Percentiles rank a stretch among this genome's conserved stretches.
phyloP scores from a whole-genome alignment of 306 rosid species.

The Medicago ruthenica region DNA sequence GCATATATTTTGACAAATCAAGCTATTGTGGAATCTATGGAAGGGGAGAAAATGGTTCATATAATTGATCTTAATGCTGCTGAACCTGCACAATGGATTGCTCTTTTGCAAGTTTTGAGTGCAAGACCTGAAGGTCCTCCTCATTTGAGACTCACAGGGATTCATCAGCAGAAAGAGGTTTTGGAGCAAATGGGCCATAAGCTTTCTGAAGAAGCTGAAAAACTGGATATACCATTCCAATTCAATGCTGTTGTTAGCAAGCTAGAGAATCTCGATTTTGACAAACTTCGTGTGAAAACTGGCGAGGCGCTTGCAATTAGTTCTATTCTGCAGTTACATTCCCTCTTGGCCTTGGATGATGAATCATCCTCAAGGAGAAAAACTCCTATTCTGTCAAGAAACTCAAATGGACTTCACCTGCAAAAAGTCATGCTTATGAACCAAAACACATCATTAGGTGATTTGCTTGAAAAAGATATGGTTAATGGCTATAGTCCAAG shows the following conservation, averaged over 20 bases:
- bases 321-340: conserved; percentile 73
- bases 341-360: conserved; percentile 74
- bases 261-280: conserved; percentile 74
- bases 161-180: conserved; percentile 77
- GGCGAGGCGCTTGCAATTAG: conserved; percentile 89
- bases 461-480: conserved; percentile 72
- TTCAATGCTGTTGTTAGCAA: conserved; percentile 71
- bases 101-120: conserved; percentile 79
- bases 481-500: conserved; percentile 68
- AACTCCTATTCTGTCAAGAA: conserved; percentile 51
- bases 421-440: conserved; percentile 54
- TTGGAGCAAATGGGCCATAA: conserved; percentile 84
- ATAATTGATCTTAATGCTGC: conserved; percentile 81
- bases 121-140: conserved; percentile 88
- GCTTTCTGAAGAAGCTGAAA: conserved; percentile 77
- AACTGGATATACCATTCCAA: conserved; percentile 82
- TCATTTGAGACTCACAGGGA: conserved; percentile 87
- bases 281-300: conserved; percentile 81
- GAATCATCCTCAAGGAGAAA: conserved; percentile 53
- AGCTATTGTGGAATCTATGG: conserved; percentile 86
- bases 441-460: conserved; percentile 62
- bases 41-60: conserved; percentile 91
- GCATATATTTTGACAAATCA: conserved; percentile 79
- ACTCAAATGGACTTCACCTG: conserved; percentile 56
- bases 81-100: conserved; percentile 87